Conservation (phyloP, 345 rosid species). For the Lepidium africanum region DNA sequence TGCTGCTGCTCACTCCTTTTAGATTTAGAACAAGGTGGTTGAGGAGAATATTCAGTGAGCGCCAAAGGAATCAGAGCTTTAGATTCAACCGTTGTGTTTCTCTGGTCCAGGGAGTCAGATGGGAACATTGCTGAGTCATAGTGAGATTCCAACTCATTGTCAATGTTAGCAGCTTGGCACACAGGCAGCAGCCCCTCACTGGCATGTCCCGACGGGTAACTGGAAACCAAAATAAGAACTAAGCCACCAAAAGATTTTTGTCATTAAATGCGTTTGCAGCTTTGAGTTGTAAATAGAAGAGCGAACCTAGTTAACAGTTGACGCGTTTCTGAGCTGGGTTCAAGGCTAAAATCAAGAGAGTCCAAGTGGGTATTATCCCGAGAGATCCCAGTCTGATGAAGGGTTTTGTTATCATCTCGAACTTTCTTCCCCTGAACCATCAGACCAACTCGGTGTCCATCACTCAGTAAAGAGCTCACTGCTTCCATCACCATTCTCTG, state of each 20-base stretch:
- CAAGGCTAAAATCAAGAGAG: slow-evolving; percentile 77
- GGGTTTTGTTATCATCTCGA: slow-evolving; percentile 80
- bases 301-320: slow-evolving; percentile 53
- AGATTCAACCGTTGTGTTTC: slow-evolving; percentile 37
- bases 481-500: slow-evolving; percentile 96
- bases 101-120: slow-evolving; percentile 36
- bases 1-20: slow-evolving; percentile 51
- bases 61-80: slow-evolving; percentile 45
- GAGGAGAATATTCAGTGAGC: slow-evolving; percentile 38
- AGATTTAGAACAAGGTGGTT: slow-evolving; percentile 45
- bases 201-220: slow-evolving; percentile 37
- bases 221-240: slow-evolving; percentile 20
- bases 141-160: slow-evolving; percentile 53
- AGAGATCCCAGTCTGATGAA: slow-evolving; percentile 80
- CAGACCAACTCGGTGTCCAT: slow-evolving; percentile 68
- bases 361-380: slow-evolving; percentile 43
- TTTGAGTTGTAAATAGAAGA: background rate
- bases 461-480: slow-evolving; percentile 64
- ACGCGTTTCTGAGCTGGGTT: slow-evolving; percentile 54
- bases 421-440: slow-evolving; percentile 86
- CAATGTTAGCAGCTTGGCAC: slow-evolving; percentile 28
- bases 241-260: background rate
- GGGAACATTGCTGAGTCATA: slow-evolving; percentile 66
- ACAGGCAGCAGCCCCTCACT: slow-evolving; percentile 33
- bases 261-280: background rate